Evolutionary conservation across 2,329 filamentous ascomycete species (phyloP).

Genomic region (Chaetomiaceae sp.): DNA sequence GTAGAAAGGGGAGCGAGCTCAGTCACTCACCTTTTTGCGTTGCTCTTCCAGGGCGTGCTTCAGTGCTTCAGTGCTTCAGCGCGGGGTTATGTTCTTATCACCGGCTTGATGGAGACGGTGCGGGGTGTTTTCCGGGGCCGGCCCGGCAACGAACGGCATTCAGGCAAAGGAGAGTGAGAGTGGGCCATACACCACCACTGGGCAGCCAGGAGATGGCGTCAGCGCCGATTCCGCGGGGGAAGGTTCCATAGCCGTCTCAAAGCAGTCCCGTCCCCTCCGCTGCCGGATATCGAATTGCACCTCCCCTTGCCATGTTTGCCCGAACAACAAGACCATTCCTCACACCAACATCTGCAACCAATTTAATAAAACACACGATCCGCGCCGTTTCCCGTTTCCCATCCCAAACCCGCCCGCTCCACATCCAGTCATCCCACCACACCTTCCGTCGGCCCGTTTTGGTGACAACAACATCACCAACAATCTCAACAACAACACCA

Average conservation of each 20-base stretch:
- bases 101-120: conserved; percentile 13
- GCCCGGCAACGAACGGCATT: conserved; percentile 18
- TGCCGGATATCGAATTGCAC: neutral
- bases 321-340: neutral
- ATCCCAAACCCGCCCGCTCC: conserved; percentile 6
- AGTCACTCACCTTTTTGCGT: too few relatives aligned
- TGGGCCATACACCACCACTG: neutral
- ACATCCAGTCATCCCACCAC: conserved; percentile 1
- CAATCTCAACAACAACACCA: neutral
- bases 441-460: neutral
- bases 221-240: conserved; percentile 13
- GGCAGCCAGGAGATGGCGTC: conserved; percentile 16
- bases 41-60: too few relatives aligned
- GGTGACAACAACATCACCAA: neutral
- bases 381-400: neutral
- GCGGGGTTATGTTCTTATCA: conserved; percentile 19
- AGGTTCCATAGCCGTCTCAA: neutral
- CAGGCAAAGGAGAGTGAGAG: too few relatives aligned
- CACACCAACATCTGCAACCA: too few relatives aligned
- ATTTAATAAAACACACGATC: neutral
- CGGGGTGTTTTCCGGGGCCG: conserved; percentile 19
- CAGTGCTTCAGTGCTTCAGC: neutral
- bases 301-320: conserved; percentile 11
- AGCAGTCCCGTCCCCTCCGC: neutral
- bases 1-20: too few relatives aligned